Evolutionary conservation across 2,329 filamentous ascomycete species (phyloP).

Genomic region (Pseudogymnoascus sp.): DNA sequence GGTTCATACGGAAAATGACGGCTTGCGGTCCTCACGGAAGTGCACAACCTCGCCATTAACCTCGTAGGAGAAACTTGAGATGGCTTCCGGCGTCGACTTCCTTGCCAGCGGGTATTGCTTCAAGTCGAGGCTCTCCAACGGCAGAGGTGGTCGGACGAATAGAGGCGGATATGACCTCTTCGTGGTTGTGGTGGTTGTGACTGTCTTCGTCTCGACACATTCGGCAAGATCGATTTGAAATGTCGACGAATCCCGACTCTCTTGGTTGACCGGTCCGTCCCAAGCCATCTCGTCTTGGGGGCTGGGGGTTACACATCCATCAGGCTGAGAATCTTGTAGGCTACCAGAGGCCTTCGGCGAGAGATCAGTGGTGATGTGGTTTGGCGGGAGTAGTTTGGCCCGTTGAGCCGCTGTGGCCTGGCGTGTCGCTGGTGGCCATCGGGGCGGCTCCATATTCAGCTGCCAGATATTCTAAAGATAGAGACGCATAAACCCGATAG

Average conservation of each 20-base stretch:
- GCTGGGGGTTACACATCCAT: not conserved
- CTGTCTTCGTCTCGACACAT: constrained; percentile 60
- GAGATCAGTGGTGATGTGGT: not conserved
- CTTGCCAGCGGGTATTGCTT: constrained; percentile 86
- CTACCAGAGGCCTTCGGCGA: not conserved
- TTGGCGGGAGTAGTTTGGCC: not conserved
- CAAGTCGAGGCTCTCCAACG: constrained; percentile 63
- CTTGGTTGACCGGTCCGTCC: not conserved
- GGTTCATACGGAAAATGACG: not conserved
- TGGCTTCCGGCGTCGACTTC: constrained; percentile 69
- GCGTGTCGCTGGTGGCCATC: constrained; percentile 4
- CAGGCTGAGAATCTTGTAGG: not conserved
- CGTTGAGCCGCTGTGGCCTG: constrained; percentile 1
- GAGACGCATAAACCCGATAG: constrained; percentile 2
- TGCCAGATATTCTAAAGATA: constrained; percentile 1
- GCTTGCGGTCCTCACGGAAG: constrained; percentile 52
- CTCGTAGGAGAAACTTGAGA: constrained; percentile 71
- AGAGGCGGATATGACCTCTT: constrained; percentile 80
- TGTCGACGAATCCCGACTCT: constrained; percentile 18
- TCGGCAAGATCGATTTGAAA: constrained; percentile 49
- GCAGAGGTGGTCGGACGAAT: constrained; percentile 59
- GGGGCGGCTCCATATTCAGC: constrained; percentile 4
- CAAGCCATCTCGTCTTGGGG: not conserved
- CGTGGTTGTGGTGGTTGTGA: constrained; percentile 89
- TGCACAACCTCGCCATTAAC: constrained; percentile 52